phyloP scores from a whole-genome alignment of 2,329 filamentous ascomycete genomes.

The Nemania diffusa region DNA sequence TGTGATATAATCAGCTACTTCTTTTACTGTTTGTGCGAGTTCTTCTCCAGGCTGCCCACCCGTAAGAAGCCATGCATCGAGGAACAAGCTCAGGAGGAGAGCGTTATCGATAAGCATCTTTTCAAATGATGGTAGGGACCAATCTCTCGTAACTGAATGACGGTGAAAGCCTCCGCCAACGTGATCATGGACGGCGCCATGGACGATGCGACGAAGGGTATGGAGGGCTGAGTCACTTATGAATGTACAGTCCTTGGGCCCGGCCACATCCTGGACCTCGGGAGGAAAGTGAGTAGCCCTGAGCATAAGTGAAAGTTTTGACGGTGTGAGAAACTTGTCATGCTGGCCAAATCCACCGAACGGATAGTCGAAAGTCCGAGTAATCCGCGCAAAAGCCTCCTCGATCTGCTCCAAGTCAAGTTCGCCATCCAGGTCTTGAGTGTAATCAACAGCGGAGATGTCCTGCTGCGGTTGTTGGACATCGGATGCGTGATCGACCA shows the following conservation, averaged over 20 bases:
- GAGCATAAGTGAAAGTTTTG: conserved; percentile 85
- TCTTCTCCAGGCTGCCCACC: conserved; percentile 68
- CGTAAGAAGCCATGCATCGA: conserved; percentile 81
- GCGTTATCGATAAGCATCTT: conserved; percentile 97
- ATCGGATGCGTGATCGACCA: conserved; percentile 46
- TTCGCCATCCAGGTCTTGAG: conserved; percentile 66
- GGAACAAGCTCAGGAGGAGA: conserved; percentile 82
- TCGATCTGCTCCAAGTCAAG: conserved; percentile 92
- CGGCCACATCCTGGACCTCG: conserved; percentile 87
- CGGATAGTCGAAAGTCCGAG: conserved; percentile 78
- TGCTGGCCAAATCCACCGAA: conserved; percentile 83
- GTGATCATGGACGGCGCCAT: conserved; percentile 66
- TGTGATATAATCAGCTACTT: conserved; percentile 88
- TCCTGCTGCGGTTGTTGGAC: conserved; percentile 2
- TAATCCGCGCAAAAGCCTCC: conserved; percentile 85
- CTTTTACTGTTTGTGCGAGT: conserved; percentile 80
- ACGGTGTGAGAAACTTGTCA: conserved; percentile 90
- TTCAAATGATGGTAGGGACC: conserved; percentile 95
- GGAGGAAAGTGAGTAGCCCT: conserved; percentile 76
- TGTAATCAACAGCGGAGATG: conserved; percentile 38
- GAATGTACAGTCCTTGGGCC: conserved; percentile 76
- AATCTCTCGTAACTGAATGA: conserved; percentile 90
- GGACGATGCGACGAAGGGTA: conserved; percentile 78
- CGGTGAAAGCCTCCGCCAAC: conserved; percentile 69
- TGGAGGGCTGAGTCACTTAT: conserved; percentile 82